Base-by-base conservation (phyloP, 495 filamentous ascomycete species). In the Staphylotrichum tortipilum region DNA sequence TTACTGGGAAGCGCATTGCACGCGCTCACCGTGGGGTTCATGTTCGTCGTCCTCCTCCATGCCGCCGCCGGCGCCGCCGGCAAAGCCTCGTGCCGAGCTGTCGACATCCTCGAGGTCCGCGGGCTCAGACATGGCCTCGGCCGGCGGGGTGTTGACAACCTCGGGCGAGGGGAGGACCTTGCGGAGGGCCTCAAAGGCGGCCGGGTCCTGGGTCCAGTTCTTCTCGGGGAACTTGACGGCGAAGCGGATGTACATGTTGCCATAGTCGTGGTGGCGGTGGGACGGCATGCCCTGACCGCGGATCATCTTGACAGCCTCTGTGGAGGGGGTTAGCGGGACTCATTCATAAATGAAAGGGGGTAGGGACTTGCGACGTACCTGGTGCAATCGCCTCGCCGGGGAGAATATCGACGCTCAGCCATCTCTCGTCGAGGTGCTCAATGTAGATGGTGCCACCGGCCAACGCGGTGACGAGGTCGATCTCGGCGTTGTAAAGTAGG, bases 1-100 rank as follows among this genome's bases (percentile, higher is more conserved):
- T 84, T 95, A 99, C 79, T 97, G 92, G 7, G 88, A 92, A 53
- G 92, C 94, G 67, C 92, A 99, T 76, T 97, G 92, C 59, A 99
- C 89, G 34, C 94, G 78, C 74, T 99, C 92, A 35, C 80, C 89
- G 54, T 88, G 88, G 35, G 76, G 75, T 55, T 88, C 88, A 43
- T 86, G 49, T 14, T 56, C 54, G 1, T 98, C 92, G 14, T 87
- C 84, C 19, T 95, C 90, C 38, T 91, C 88, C 76, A 81, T 82
- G 9, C 56, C 73, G 14, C 46, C 52, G 40, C 61, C 61, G 44
- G 57, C 73, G 14, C 46, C 52, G 40, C 61, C 61, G 44, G 82
- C 84, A 55, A 86, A 81, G 35, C 88, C 89, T 52, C 86, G 79
- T 56, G 88, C 82, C 53, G 82, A 73, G 57, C 74, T 81, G 47